Percentiles rank a stretch among this genome's conserved stretches.
Conservation (phyloP, 1,139 yeast species). For the Candida tetrigidarum region DNA sequence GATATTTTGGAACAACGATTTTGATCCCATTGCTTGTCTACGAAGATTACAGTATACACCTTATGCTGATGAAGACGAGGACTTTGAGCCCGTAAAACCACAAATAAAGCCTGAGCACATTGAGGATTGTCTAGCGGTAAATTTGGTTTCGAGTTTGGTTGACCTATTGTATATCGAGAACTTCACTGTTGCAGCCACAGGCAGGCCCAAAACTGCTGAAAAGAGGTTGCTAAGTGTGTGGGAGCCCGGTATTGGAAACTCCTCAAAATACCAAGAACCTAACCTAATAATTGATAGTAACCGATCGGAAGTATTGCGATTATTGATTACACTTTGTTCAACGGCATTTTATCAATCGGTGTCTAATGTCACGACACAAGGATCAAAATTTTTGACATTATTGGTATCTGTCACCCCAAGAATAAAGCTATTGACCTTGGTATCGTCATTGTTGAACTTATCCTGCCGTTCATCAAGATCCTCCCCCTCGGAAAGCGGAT, state of each 20-base stretch:
- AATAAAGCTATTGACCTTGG: conserved; percentile 52
- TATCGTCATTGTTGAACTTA: conserved; percentile 72
- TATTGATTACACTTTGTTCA: conserved; percentile 67
- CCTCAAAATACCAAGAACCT: conserved; percentile 45
- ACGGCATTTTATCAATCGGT: conserved; percentile 59
- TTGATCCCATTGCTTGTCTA: conserved; percentile 15
- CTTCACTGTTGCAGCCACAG: conserved; percentile 53
- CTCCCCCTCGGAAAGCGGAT: conserved; percentile 40
- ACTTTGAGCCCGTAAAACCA: conserved; percentile 2
- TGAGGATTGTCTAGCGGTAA: conserved; percentile 50
- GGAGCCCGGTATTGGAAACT: conserved; percentile 78
- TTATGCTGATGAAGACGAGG: conserved; percentile 14
- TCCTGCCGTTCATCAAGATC: conserved; percentile 44
- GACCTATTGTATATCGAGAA: conserved; percentile 62
- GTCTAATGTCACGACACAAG: conserved; percentile 47
- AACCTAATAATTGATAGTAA: conserved; percentile 61
- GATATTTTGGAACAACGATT: conserved; percentile 33
- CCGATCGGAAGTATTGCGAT: conserved; percentile 66
- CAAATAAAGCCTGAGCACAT: conserved; percentile 6
- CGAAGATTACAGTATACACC: neutral
- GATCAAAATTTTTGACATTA: conserved; percentile 62
- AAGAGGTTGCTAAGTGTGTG: conserved; percentile 41
- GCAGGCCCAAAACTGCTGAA: neutral
- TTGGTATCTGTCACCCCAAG: conserved; percentile 58
- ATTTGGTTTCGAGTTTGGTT: conserved; percentile 48